A percentile compares a stretch with the other conserved stretches of the same genome.
phyloP scores from a whole-genome alignment of 768 basidiomycete species.

The Dioszegia hungarica region DNA sequence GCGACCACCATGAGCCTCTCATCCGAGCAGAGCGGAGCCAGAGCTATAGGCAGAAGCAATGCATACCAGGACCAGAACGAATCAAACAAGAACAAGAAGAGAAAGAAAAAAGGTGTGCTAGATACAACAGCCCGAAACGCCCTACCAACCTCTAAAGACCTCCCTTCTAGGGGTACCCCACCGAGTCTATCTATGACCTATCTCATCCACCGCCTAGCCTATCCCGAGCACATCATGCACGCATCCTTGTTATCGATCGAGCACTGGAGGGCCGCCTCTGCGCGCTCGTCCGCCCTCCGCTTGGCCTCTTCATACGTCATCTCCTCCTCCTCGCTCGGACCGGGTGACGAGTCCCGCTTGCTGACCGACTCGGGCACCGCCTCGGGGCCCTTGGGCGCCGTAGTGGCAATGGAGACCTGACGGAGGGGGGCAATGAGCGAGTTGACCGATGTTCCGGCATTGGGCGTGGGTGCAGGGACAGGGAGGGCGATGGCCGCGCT shows the following conservation, averaged over 20 bases:
- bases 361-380: constrained; percentile 5
- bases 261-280: constrained; percentile 49
- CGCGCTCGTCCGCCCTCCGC: constrained; percentile 46
- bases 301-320: constrained; percentile 49
- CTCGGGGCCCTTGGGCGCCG: constrained; percentile 11
- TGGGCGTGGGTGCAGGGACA: constrained; percentile 4
- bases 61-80: neutral
- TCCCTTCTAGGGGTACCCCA: too few species aligned
- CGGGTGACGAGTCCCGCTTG: constrained; percentile 13
- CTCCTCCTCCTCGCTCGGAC: constrained; percentile 45
- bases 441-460: constrained; percentile 12
- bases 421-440: constrained; percentile 30
- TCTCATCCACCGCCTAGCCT: neutral
- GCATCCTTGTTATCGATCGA: constrained; percentile 49
- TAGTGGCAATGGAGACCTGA: constrained; percentile 38
- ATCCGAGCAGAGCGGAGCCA: neutral
- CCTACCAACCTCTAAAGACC: neutral
- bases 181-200: neutral
- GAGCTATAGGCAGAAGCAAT: neutral
- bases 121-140: constrained; percentile 2
- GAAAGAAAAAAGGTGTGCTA: neutral
- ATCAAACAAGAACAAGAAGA: neutral
- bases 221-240: constrained; percentile 47
- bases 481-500: constrained; percentile 17
- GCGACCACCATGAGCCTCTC: too few species aligned